A percentile compares a stretch with the other conserved stretches of the same genome.
Conservation (phyloP, 495 filamentous ascomycete genomes). For the Talaromyces proteolyticus region DNA sequence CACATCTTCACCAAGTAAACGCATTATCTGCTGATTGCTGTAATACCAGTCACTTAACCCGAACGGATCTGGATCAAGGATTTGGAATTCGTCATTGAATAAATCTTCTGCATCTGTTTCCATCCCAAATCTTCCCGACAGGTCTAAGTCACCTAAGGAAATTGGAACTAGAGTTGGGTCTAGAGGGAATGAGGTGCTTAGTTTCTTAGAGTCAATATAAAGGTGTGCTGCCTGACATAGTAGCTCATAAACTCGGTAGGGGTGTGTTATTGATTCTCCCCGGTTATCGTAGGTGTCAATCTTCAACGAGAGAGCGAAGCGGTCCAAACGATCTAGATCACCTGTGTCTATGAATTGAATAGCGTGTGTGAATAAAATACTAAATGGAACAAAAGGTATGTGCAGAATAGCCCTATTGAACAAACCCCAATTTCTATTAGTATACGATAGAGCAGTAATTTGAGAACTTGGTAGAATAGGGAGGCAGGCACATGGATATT, state of each 20-base stretch:
- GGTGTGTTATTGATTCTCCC: constrained; percentile 10
- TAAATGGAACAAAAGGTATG: constrained; percentile 20
- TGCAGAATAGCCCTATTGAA: constrained; percentile 16
- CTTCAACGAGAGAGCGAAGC: constrained; percentile 14
- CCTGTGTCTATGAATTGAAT: constrained; percentile 14
- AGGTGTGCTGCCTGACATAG: constrained; percentile 18
- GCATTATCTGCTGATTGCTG: constrained; percentile 19
- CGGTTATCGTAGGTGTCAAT: constrained; percentile 6
- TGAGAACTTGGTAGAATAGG: neutral
- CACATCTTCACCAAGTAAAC: constrained; percentile 14
- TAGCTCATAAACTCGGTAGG: constrained; percentile 16
- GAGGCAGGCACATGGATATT: neutral
- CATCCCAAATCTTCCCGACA: neutral
- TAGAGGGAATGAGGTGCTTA: neutral
- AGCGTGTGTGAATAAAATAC: constrained; percentile 17
- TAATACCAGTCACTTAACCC: constrained; percentile 18
- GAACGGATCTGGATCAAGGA: constrained; percentile 1
- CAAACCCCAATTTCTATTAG: too few relatives aligned
- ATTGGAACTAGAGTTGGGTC: neutral
- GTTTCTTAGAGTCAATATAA: constrained; percentile 9
- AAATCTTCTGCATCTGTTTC: neutral
- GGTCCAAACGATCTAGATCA: constrained; percentile 14
- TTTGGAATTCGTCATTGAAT: neutral
- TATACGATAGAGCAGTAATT: neutral
- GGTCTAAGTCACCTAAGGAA: neutral